These are phyloP conservation scores for Penicillium sp. DNA, from an alignment of 2,329 filamentous ascomycete species.

Conservation along the genomic window DNA sequence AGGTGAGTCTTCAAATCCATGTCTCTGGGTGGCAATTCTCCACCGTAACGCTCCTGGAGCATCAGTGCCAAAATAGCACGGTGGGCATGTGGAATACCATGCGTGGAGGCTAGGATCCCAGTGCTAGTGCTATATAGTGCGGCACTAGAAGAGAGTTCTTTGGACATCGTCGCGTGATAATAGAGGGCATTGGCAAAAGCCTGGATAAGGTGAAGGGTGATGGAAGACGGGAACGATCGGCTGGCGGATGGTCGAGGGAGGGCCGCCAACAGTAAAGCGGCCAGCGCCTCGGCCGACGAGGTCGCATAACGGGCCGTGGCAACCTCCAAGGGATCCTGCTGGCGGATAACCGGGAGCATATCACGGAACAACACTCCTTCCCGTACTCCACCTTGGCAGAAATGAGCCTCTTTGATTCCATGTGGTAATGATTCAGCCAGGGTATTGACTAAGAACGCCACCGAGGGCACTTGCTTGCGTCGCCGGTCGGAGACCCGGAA, in stretches of 20 bases:
- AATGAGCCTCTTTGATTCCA: conserved; percentile 68
- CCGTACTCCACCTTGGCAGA: conserved; percentile 81
- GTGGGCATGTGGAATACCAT: conserved; percentile 35
- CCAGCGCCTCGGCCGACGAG: conserved; percentile 47
- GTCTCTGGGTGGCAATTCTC: conserved; percentile 35
- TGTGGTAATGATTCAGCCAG: conserved; percentile 64
- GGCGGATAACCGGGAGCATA: conserved; percentile 58
- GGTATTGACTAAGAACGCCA: conserved; percentile 71
- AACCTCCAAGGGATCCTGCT: conserved; percentile 64
- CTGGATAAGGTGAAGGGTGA: conserved; percentile 28
- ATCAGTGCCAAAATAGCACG: conserved; percentile 35
- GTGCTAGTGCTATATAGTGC: conserved; percentile 35
- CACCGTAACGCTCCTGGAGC: conserved; percentile 35
- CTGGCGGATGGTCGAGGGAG: conserved; percentile 39
- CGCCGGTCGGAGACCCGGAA: conserved; percentile 77
- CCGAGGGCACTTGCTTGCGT: conserved; percentile 76
- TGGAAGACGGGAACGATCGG: conserved; percentile 25
- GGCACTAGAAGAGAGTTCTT: conserved; percentile 32
- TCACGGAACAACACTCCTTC: conserved; percentile 73
- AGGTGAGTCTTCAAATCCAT: conserved; percentile 28
- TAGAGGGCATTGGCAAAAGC: conserved; percentile 36
- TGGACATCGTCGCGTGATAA: conserved; percentile 32
- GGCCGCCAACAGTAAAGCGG: conserved; percentile 48
- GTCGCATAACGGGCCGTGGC: conserved; percentile 55
- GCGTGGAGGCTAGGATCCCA: conserved; percentile 32